phyloP scores from a whole-genome alignment of 441 rosid genomes.

The Gossypium gossypioides region DNA sequence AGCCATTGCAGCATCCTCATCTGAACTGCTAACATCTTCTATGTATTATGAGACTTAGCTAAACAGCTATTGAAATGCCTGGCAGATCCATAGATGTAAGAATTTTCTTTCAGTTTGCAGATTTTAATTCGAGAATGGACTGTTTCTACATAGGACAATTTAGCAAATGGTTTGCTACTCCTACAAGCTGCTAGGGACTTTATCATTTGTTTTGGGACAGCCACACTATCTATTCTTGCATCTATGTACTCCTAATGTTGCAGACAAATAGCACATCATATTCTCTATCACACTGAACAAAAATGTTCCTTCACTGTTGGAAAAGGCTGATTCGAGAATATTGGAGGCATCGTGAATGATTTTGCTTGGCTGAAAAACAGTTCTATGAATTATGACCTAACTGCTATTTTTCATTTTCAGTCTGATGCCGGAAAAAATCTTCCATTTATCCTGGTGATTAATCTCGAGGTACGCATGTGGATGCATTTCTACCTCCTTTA shows the following conservation, averaged over 20 bases:
- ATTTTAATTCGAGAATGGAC: not conserved
- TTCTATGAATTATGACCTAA: conserved; percentile 7
- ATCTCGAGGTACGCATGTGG: conserved; percentile 68
- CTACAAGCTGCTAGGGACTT: not conserved
- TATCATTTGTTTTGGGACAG: not conserved
- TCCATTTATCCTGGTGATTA: conserved; percentile 75
- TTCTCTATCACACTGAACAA: not conserved
- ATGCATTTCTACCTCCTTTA: conserved; percentile 8
- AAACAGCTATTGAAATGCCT: not conserved
- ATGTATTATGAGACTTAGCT: not conserved
- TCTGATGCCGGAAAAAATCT: conserved; percentile 81
- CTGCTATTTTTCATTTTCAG: conserved; percentile 36
- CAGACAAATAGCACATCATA: not conserved
- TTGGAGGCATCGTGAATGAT: not conserved
- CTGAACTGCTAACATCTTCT: not conserved
- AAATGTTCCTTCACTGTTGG: not conserved
- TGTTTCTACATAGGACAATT: not conserved
- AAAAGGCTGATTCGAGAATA: not conserved
- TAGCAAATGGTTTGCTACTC: not conserved
- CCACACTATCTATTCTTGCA: not conserved
- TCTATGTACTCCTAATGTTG: not conserved
- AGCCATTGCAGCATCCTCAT: not conserved
- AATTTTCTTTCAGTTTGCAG: not conserved
- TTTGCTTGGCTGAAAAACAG: not conserved
- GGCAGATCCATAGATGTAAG: not conserved